These are phyloP conservation scores for Leishmania aethiopica DNA, from an alignment of 208 protist genomes.

Conservation along the genomic window DNA sequence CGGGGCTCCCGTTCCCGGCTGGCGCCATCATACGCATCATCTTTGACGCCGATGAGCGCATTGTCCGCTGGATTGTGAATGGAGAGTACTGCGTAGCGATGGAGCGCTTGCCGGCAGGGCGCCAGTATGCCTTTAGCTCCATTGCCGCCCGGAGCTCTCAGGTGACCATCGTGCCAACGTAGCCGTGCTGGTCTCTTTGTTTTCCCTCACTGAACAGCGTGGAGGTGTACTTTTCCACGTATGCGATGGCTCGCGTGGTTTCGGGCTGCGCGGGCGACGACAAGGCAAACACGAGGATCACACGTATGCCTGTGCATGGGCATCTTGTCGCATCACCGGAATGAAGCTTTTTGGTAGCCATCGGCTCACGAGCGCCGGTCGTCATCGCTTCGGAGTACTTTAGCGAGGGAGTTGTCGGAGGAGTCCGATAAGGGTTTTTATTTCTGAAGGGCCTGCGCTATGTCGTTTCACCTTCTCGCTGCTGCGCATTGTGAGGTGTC, in stretches of 20 bases:
- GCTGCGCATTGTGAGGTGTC: not conserved
- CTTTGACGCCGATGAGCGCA: constrained; percentile 56
- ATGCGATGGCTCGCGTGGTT: not conserved
- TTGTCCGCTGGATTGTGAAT: constrained; percentile 57
- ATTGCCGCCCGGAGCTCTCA: constrained; percentile 51
- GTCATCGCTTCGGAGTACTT: not conserved
- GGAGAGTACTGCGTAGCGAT: constrained; percentile 54
- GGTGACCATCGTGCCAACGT: constrained; percentile 47
- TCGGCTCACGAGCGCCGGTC: not conserved
- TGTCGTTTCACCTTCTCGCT: not conserved
- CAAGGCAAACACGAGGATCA: not conserved
- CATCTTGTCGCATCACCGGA: not conserved
- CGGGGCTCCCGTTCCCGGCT: constrained; percentile 37
- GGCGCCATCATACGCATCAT: constrained; percentile 41
- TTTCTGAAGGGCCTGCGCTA: not conserved
- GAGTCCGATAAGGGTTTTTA: not conserved
- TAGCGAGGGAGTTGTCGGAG: not conserved
- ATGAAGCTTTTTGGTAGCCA: not conserved
- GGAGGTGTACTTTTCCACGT: not conserved
- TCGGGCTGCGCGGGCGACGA: not conserved
- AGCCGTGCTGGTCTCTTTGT: not conserved
- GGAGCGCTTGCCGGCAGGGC: constrained; percentile 46
- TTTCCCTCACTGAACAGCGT: not conserved
- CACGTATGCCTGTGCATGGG: not conserved
- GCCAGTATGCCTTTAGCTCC: constrained; percentile 55